Evolutionary conservation across 2,329 filamentous ascomycete species (phyloP).

Genomic region (Ceratocystiopsis minuta): DNA sequence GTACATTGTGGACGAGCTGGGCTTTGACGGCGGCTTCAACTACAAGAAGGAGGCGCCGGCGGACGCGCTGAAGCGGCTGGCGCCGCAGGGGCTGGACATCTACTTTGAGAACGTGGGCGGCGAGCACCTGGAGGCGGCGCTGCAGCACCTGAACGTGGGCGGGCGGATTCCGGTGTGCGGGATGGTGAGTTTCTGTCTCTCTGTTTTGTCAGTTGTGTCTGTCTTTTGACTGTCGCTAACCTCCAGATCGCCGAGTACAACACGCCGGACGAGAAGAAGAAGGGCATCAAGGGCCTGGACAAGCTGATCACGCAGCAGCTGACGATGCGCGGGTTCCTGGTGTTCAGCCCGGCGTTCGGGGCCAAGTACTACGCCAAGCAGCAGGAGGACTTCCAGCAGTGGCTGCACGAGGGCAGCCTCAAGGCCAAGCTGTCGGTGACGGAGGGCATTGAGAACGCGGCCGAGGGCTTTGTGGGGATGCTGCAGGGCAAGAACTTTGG

Average conservation of each 20-base stretch:
- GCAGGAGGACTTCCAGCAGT: slow-evolving; percentile 56
- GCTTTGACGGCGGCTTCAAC: slow-evolving; percentile 53
- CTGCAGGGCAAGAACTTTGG: slow-evolving; percentile 68
- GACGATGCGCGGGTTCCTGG: slow-evolving; percentile 60
- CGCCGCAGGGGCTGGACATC: slow-evolving; percentile 60
- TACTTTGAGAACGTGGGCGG: slow-evolving; percentile 38
- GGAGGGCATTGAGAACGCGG: slow-evolving; percentile 59
- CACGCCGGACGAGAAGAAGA: slow-evolving; percentile 28
- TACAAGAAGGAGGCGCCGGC: slow-evolving; percentile 65
- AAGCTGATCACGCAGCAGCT: slow-evolving; percentile 50
- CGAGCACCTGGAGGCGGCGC: slow-evolving; percentile 29
- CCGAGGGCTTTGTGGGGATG: slow-evolving; percentile 57
- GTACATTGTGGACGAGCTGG: slow-evolving; percentile 35
- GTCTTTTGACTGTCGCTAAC: too few relatives aligned
- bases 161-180: slow-evolving; percentile 49
- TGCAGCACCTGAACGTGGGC: slow-evolving; percentile 32
- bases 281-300: slow-evolving; percentile 49
- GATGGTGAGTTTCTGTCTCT: slow-evolving; percentile 36
- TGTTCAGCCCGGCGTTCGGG: slow-evolving; percentile 45
- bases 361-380: slow-evolving; percentile 51
- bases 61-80: slow-evolving; percentile 51
- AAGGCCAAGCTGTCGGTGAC: slow-evolving; percentile 52
- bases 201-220: too few relatives aligned
- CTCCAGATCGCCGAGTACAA: slow-evolving; percentile 60
- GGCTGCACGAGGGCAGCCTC: slow-evolving; percentile 59